Base-by-base conservation (phyloP, 1,139 yeast genomes). In the Protomyces inouyei region DNA sequence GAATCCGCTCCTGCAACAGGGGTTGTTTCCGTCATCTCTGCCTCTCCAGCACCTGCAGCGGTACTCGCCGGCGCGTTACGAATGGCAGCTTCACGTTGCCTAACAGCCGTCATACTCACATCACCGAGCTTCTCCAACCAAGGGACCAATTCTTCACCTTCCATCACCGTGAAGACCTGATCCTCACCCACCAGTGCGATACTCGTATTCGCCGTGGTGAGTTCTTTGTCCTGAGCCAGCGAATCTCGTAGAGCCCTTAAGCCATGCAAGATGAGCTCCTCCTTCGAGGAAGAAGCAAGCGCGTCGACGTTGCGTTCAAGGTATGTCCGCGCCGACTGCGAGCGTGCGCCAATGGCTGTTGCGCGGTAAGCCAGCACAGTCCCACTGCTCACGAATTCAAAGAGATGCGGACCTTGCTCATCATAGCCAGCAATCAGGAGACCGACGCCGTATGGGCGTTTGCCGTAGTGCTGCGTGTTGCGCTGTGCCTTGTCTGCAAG, bases 371-470 rank as follows among this genome's bases (percentile, higher is more conserved):
- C 98, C 73, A 91, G 80, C 28, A 88, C 95, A 37, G 95, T 86
- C 3, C 99, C 99, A 10, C 96, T 87, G 23, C 98, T 98, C 74
- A 89, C 92, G 77, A 93, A 95, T 78, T 95, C 99, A 75, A 85
- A 87, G 70, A 93, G 79, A 76, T 93, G 98, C 14, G 98, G 88
- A 10, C 98, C 98, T 46, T 91, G 83, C 73, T 88, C 96, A 75
- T 93, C 99, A 73, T 84, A 83, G 23, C 99, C 99, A n/a, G 90
- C 86, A 63, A 93, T 83, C 68, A 93, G 79, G 69, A 93, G 80
- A 3, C 98, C 99, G 23, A 93, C 98, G 69, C 99, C 99, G 74
- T 93, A 93, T 14, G 98, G 98, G 75, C 98, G 85, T 16, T 95
- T 87, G 10, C 98, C 98, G 72, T 93, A 91, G 67, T 90, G 86